Evolutionary conservation across 176 grass and related monocot species (phyloP).

Genomic region (Raddia guianensis): DNA sequence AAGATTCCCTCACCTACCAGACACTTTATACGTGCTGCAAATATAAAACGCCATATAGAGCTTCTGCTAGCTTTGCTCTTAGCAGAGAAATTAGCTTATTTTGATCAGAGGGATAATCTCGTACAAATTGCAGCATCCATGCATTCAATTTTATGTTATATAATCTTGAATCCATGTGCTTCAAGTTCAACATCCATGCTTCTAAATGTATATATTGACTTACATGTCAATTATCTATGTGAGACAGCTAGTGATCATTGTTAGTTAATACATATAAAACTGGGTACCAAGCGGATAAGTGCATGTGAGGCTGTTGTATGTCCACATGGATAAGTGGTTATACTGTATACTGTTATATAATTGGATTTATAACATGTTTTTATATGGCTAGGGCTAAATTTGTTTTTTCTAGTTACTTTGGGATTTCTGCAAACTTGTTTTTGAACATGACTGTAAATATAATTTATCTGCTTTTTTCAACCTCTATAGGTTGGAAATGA

Average conservation of each 20-base stretch:
- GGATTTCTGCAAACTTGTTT: not conserved
- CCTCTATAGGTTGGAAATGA: slow-evolving; percentile 55
- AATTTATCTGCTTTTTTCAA: not conserved
- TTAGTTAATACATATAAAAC: not conserved
- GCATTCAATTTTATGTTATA: not conserved
- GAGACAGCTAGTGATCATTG: not conserved
- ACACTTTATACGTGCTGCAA: too few relatives aligned
- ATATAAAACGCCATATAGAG: too few relatives aligned
- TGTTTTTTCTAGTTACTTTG: not conserved
- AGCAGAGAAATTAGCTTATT: not conserved
- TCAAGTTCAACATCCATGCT: not conserved
- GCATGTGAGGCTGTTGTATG: not conserved
- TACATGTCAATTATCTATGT: not conserved
- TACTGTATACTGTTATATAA: not conserved
- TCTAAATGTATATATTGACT: not conserved
- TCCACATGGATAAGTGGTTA: not conserved
- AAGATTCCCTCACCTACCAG: too few relatives aligned
- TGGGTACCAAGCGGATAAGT: not conserved
- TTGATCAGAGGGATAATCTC: not conserved
- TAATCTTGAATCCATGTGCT: not conserved
- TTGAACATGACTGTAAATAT: not conserved
- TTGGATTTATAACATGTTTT: not conserved
- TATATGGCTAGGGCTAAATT: not conserved
- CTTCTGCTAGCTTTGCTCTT: too few relatives aligned
- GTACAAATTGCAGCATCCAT: slow-evolving; percentile 8